Base-by-base conservation (phyloP, 2,329 filamentous ascomycete genomes). In the Aspergillus pseudoterreus region DNA sequence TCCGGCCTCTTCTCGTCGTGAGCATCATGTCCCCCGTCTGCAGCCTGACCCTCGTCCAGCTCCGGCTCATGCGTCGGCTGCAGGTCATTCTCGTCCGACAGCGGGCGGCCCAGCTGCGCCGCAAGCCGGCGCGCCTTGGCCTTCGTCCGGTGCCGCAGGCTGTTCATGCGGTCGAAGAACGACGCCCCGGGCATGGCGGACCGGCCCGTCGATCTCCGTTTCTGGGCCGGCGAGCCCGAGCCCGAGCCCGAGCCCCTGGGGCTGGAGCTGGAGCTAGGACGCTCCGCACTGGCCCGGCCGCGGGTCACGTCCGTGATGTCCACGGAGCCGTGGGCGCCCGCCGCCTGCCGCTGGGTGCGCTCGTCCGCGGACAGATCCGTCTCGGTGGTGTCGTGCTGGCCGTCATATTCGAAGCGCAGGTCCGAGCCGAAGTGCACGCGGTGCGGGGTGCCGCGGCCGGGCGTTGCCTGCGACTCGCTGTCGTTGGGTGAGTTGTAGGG, bases 241-340 rank as follows among this genome's bases (percentile, higher is more conserved):
- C 19, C 19, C 19, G 19, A 19, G 19, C 19, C 19, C 19, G 19
- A 19, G 19, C 19, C 19, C 19, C 4, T 19, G 22, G 22, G 27
- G 27, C 27, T 30, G 3, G 9, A 11, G 27, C 8, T 9, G 8
- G 27, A 9, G 24, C 24, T 27, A 11, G 27, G 3, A 21, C 6
- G 27, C 54, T n/a, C 47, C 43, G 9, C 54, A 49, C n/a, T 49
- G 50, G 35, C 8, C 10, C 32, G 44, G 30, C 45, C 8, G 4
- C 43, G 36, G 0, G 52, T 50, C 2, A 54, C 56, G 24, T 67
- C 65, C 4, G 66, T 51, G n/a, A 69, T 62, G 48, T 69, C 67
- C 10, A 54, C 49, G 0, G 66, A 60, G 4, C 57, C 58, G 19
- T 65, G 63, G 8, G 30, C 22, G 5, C 22, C 22, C 22, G 22